Evolutionary conservation across 2,329 filamentous ascomycete species (phyloP).

Genomic region (Thielaviopsis populi): DNA sequence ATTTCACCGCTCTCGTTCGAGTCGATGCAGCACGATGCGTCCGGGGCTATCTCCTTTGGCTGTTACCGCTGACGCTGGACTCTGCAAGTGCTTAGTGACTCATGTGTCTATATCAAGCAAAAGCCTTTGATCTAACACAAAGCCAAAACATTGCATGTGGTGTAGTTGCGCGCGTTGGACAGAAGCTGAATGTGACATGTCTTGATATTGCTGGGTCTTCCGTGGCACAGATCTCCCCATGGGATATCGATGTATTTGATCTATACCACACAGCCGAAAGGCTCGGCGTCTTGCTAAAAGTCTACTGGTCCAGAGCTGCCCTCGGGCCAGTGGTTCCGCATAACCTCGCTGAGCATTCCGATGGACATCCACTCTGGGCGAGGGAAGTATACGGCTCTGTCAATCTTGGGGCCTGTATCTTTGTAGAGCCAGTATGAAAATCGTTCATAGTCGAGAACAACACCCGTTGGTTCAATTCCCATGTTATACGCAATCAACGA

Average conservation of each 20-base stretch:
- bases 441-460: neutral
- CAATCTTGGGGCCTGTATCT: neutral
- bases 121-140: neutral
- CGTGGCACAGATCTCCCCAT: neutral
- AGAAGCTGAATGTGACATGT: neutral
- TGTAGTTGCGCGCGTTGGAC: neutral
- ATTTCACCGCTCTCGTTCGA: neutral
- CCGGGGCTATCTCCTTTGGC: neutral
- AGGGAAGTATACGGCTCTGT: conserved; percentile 3
- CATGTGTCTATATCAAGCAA: neutral
- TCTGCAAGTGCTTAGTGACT: neutral
- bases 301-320: neutral
- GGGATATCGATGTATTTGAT: neutral
- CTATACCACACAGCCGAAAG: neutral
- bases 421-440: neutral
- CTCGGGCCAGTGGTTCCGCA: neutral
- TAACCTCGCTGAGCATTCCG: neutral
- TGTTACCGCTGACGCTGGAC: neutral
- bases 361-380: conserved; percentile 8
- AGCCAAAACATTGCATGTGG: neutral
- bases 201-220: neutral
- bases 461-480: neutral
- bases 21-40: neutral
- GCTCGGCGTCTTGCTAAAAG: neutral
- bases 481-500: neutral